These are phyloP conservation scores for Pythium vanterpoolii DNA, from an alignment of 352 stramenopile species.

Conservation along the genomic window DNA sequence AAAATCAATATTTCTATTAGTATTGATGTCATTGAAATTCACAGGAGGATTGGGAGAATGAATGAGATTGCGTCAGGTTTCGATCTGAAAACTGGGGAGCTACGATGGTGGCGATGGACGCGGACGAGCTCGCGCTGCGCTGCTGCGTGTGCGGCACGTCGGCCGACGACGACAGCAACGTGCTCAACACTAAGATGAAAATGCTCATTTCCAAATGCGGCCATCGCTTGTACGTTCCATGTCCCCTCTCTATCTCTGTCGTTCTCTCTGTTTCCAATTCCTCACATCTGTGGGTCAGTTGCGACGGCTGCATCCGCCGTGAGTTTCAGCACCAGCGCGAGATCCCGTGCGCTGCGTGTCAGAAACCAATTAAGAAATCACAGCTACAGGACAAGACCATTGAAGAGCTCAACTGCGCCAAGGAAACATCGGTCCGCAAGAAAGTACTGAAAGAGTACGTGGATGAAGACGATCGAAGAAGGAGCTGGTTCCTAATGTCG, in stretches of 20 bases:
- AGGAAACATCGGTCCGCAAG: constrained; percentile 84
- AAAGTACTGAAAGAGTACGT: constrained; percentile 81
- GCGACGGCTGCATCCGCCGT: constrained; percentile 83
- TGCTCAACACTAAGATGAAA: constrained; percentile 91
- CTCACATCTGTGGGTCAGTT: constrained; percentile 31
- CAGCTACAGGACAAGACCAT: constrained; percentile 88
- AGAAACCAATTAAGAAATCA: constrained; percentile 87
- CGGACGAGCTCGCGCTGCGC: constrained; percentile 72
- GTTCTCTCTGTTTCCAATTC: not conserved
- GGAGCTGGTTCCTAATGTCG: not conserved
- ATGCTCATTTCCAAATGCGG: constrained; percentile 90
- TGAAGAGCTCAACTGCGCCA: constrained; percentile 85
- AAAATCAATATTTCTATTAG: not conserved
- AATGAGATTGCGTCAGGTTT: not conserved
- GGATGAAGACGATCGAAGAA: not conserved
- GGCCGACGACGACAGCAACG: constrained; percentile 82
- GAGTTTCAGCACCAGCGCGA: constrained; percentile 87
- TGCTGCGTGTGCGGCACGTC: constrained; percentile 89
- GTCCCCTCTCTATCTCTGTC: not conserved
- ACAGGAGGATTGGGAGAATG: not conserved
- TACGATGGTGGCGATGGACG: constrained; percentile 32
- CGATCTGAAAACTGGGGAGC: not conserved
- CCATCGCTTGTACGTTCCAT: constrained; percentile 75
- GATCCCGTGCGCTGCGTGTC: constrained; percentile 75
- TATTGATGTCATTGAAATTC: not conserved